These are phyloP conservation scores for Lantana camara DNA, from an alignment of 257 asterid species.

Conservation along the genomic window DNA sequence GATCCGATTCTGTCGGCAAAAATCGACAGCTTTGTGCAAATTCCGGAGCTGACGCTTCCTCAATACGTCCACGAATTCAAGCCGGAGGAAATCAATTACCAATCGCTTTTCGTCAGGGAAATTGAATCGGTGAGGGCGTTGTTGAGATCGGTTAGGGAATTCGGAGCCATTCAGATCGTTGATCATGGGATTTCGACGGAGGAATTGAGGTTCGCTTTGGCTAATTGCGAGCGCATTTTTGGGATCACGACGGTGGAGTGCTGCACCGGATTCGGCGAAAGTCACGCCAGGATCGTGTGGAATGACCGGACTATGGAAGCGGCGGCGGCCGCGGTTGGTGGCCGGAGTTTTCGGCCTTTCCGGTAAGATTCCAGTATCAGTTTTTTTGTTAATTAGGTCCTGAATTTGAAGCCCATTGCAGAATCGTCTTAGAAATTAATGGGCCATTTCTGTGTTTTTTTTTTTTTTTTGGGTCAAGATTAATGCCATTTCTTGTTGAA, in stretches of 20 bases:
- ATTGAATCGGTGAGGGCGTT: conserved; percentile 31
- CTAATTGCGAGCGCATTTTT: conserved; percentile 43
- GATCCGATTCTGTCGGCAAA: conserved; percentile 32
- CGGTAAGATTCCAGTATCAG: conserved; percentile 33
- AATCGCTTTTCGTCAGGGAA: conserved; percentile 30
- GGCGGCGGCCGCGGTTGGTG: conserved; percentile 45
- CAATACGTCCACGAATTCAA: conserved; percentile 22
- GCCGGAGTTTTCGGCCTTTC: conserved; percentile 37
- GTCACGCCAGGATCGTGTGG: conserved; percentile 52
- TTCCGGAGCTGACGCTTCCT: conserved; percentile 56
- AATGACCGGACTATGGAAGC: background rate
- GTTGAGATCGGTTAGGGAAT: conserved; percentile 40
- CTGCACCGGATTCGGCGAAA: conserved; percentile 38
- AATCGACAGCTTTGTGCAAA: conserved; percentile 32
- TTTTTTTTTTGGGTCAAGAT: too few species aligned
- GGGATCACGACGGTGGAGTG: conserved; percentile 36
- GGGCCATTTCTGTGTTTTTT: too few species aligned
- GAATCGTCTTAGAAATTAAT: background rate
- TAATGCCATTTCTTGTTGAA: too few species aligned
- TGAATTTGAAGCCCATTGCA: background rate
- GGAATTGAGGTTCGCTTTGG: conserved; percentile 40
- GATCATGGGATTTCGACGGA: conserved; percentile 53
- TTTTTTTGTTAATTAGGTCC: too few species aligned
- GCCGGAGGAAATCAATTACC: conserved; percentile 41
- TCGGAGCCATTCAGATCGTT: conserved; percentile 41